Base-by-base conservation (phyloP, 805 yeast genomes). In the Saccharomycopsis sp. region DNA sequence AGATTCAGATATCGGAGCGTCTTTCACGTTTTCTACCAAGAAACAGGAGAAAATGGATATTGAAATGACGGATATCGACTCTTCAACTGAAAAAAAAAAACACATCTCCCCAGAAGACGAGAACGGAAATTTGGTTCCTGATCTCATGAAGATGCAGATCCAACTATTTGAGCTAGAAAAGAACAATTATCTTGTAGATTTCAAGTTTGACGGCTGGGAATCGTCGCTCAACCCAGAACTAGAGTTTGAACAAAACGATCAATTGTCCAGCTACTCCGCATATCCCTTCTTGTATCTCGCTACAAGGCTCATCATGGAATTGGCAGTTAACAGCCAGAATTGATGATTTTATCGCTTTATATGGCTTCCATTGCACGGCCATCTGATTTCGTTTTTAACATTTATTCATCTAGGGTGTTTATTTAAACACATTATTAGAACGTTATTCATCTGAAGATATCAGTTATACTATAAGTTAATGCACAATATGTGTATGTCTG, bases 191-290 rank as follows among this genome's bases (percentile, higher is more conserved):
- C 76, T 94, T 54, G 98, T 94, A 8, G 99, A 94, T 71, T 94
- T 94, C 77, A 94, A 94, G 72, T 94, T 92, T 69, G 98, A 92
- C 70, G 98, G 98, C 1, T 92, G 97, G 96, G 97, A 91, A 68
- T 65, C 46, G 64, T 67, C 53, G 64, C 68, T n/a, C 66, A 67
- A 48, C 47, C 54, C 53, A 20, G 53, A 21, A 12, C 37, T 51
- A 18, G 61, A 54, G 29, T 58, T 57, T 41, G 59, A 58, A 34
- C 58, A 76, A 52, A 82, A 77, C 55, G 94, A 87, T 64, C 92
- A 87, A 63, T 88, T 87, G 72, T 85, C 90, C 60, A 87, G 95
- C n/a, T 90, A 91, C 67, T 85, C 94, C 52, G 97, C 97, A 0
- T 92, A 92, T 68, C 98, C 99, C 34, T 92, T 92, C 70, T 75